Base-by-base conservation (phyloP, 2,329 filamentous ascomycete genomes). In the Rhexocercosporidium sp. region DNA sequence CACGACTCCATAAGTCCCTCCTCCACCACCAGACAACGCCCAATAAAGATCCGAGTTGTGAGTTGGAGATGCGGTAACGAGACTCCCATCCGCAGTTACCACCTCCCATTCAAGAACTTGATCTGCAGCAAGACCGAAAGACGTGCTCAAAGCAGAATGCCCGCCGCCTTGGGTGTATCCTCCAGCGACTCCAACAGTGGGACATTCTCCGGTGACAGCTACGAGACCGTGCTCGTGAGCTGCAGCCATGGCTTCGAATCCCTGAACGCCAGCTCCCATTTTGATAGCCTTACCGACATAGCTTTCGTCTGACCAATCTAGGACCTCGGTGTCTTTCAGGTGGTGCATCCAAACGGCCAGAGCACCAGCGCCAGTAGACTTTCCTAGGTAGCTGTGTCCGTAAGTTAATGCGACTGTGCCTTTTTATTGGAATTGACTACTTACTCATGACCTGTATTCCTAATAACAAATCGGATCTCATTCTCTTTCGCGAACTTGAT, bases 161-260 rank as follows among this genome's bases (percentile, higher is more conserved):
- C 89, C 88, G 14, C 86, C 88, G 4, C 87, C 87, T 74, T 88
- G 85, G 22, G 31, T 37, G 71, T 85, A 90, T 0, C 88, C 88
- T 16, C 88, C 88, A 0, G 85, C 83, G 7, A 87, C 70, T 1
- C 87, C 87, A 5, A 90, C 87, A 0, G 83, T 85, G 0, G 83
- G 79, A 70, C 85, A 87, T 67, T 86, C 83, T 3, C 86, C 86
- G 0, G 82, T 83, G 3, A 88, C 79, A 8, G 85, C 80, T 12
- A 80, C 75, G 1, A 86, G 71, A 25, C 79, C 81, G 54, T 79
- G 71, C 0, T 75, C 75, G 49, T 82, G 71, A 1, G 83, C 82
- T 29, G 79, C 76, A 27, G 77, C 72, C 41, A 83, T 78, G 0
- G 80, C 79, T 47, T 89, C 84, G 27, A 75, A 79, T 0, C 79